These are phyloP conservation scores for Meyerozyma athensensis DNA, from an alignment of 1,139 yeast species.

Conservation along the genomic window DNA sequence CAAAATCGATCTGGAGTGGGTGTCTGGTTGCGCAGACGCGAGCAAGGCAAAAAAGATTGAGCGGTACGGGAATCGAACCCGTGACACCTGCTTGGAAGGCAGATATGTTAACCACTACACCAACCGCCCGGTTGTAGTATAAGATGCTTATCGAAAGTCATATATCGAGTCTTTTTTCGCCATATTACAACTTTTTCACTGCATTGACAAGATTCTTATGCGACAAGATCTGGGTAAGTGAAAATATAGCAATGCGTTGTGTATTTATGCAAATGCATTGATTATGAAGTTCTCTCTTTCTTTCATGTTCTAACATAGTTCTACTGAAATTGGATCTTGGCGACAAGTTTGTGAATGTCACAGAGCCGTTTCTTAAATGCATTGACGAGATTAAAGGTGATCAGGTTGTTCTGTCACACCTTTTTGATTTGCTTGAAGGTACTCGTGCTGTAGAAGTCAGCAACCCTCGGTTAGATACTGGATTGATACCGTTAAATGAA, in stretches of 20 bases:
- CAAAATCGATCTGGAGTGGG: background rate
- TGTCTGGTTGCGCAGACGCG: background rate
- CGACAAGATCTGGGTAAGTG: slow-evolving; percentile 4
- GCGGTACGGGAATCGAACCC: slow-evolving; percentile 84
- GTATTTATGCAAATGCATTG: too few relatives aligned
- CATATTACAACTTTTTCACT: background rate
- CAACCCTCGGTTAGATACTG: slow-evolving; percentile 62
- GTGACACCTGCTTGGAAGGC: slow-evolving; percentile 81
- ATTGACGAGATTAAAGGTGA: slow-evolving; percentile 22
- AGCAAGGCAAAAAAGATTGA: slow-evolving; percentile 34
- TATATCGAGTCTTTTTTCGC: too few relatives aligned
- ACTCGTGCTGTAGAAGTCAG: slow-evolving; percentile 68
- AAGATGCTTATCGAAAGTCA: too few relatives aligned
- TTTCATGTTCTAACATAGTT: background rate
- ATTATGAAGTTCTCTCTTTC: too few relatives aligned
- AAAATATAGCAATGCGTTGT: too few relatives aligned
- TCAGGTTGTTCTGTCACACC: slow-evolving; percentile 47
- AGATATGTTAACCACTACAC: slow-evolving; percentile 50
- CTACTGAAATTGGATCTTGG: slow-evolving; percentile 1
- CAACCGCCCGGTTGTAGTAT: slow-evolving; percentile 35
- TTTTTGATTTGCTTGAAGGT: slow-evolving; percentile 63
- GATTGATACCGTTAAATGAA: slow-evolving; percentile 39
- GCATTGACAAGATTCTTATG: background rate
- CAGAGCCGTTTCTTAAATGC: slow-evolving; percentile 9
- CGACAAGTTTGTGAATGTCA: slow-evolving; percentile 9